phyloP scores from a whole-genome alignment of 23 red algal species.

The Porphyridium purpureum region DNA sequence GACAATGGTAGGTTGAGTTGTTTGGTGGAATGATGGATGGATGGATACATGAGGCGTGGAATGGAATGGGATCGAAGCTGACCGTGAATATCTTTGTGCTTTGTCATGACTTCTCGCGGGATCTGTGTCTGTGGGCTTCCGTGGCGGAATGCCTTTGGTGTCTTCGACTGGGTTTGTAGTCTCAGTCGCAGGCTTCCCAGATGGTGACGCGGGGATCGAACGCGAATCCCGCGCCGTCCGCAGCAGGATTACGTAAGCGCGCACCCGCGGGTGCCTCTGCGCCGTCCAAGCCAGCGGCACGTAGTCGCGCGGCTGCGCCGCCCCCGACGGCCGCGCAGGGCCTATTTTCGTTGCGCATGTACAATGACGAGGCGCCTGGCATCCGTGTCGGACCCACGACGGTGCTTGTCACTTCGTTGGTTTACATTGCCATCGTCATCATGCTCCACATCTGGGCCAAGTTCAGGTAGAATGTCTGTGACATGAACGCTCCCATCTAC shows the following conservation, averaged over 20 bases:
- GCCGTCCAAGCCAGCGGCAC: background rate
- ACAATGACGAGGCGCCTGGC: constrained; percentile 64
- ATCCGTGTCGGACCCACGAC: constrained; percentile 64
- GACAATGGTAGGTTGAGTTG: too few species aligned
- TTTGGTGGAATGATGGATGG: too few species aligned
- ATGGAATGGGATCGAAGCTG: too few species aligned
- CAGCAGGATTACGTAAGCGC: constrained; percentile 28
- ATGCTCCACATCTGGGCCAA: constrained; percentile 55
- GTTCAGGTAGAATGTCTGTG: constrained; percentile 13
- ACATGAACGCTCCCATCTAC: too few species aligned
- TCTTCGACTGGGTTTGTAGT: too few species aligned
- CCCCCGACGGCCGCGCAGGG: constrained; percentile 20
- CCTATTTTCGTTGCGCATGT: constrained; percentile 51
- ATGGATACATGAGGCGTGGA: too few species aligned
- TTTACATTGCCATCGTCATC: constrained; percentile 65
- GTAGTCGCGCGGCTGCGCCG: constrained; percentile 1
- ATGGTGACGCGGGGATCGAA: too few species aligned
- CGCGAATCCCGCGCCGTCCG: constrained; percentile 16
- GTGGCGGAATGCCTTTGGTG: too few species aligned
- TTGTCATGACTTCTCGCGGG: too few species aligned
- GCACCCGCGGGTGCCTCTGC: constrained; percentile 2
- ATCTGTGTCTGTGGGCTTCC: too few species aligned
- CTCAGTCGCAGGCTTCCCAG: too few species aligned
- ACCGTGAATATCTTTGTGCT: too few species aligned
- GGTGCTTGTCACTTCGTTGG: constrained; percentile 52